Evolutionary conservation across 305 asterid genomes (phyloP), one percentile per base, ranked within the genome.

Genomic region (Fraxinus velutina): DNA sequence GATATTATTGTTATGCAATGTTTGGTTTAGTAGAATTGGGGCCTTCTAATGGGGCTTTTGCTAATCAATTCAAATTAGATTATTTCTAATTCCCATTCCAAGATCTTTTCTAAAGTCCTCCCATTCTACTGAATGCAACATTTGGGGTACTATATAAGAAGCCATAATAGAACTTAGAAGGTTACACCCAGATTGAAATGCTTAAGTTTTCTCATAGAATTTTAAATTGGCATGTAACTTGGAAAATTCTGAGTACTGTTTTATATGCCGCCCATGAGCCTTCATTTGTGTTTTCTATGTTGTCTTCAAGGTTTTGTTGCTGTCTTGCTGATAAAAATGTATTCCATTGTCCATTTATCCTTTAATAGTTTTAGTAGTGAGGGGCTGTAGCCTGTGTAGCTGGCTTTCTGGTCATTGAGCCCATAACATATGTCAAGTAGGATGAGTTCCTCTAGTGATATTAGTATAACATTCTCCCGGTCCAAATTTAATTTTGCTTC

Each of bases 251-350:
- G 15, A 24, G 9, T 30, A 42, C 66, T 66, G 33, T 76, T 68
- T 68, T 62, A 60, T 21, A 47, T 4, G 71, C 34, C 3, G 42
- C 62, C 10, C 62, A 29, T 19, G 8, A 29, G 30, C 21, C 79
- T 21, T 34, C 13, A 8, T 60, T 34, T 9, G 15, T 39, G 72
- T 73, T 76, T 39, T 76, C 27, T 33, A 47, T 70, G 34, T 64
- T 81, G 29, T 73, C 76, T 7, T 77, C 57, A 72, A 24, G 60
- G 73, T 21, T 12, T 33, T n/a, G 52, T 80, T 68, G 71, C 50
- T 44, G 50, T 34, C n/a, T 74, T 57, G 68, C 66, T 44, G 68
- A 52, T 27, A 5, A 62, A 7, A 52, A 19, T 80, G 55, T 52
- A 17, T 13, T 79, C 19, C 77, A 9, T 33, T 55, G 77, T 75